A percentile compares a stretch with the other conserved stretches of the same genome.
Conservation (phyloP, 257 asterid species). For the Penstemon newberryi region DNA sequence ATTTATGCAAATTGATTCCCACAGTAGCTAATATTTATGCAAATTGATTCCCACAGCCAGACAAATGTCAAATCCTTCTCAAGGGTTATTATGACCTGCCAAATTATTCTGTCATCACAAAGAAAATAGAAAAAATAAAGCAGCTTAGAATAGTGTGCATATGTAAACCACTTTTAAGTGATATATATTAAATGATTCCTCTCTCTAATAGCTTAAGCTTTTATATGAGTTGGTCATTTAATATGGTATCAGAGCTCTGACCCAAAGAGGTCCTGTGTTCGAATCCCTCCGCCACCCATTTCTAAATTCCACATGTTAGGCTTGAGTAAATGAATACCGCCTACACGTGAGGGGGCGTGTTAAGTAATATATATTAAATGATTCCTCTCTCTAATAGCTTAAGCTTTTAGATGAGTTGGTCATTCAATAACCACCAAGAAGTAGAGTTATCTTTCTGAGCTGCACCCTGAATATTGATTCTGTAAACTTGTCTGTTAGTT, state of each 20-base stretch:
- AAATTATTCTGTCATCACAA: neutral
- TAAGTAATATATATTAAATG: too few relatives aligned
- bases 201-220: too few relatives aligned
- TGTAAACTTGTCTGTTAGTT: neutral
- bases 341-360: too few relatives aligned
- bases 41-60: neutral
- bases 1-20: neutral
- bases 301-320: too few relatives aligned
- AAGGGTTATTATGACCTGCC: neutral
- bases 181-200: too few relatives aligned
- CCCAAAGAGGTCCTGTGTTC: too few relatives aligned
- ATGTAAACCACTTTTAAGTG: neutral
- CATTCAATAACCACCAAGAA: neutral
- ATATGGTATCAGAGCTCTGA: too few relatives aligned
- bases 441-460: neutral
- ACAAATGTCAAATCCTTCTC: neutral
- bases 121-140: neutral
- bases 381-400: too few relatives aligned
- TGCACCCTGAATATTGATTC: neutral
- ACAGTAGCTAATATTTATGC: neutral
- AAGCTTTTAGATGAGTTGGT: too few relatives aligned
- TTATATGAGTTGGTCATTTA: too few relatives aligned
- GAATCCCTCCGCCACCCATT: too few relatives aligned
- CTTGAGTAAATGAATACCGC: too few relatives aligned
- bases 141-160: neutral